phyloP scores from a whole-genome alignment of 371 early-diverging fungal species.

The Blastocladiella emersonii region DNA sequence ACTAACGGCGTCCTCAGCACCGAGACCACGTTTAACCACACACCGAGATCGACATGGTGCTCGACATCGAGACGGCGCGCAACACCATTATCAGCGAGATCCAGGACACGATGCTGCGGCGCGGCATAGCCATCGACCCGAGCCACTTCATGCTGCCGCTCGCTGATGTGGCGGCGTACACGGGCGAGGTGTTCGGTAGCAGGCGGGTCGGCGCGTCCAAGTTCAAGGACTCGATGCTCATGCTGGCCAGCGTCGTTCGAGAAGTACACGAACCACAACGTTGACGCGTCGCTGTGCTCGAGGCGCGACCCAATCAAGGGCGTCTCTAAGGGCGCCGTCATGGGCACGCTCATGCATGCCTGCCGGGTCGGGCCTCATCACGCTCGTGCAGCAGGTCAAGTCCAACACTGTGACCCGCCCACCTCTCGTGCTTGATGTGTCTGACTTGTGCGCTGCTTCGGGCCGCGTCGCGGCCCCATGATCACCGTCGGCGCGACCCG shows the following conservation, averaged over 20 bases:
- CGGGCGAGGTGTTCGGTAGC: conserved; percentile 91
- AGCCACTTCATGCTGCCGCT: conserved; percentile 94
- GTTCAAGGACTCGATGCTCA: too few relatives aligned
- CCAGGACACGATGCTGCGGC: conserved; percentile 90
- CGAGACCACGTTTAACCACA: conserved; percentile 86
- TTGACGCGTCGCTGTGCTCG: too few relatives aligned
- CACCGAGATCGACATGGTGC: conserved; percentile 82
- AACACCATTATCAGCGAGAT: conserved; percentile 84
- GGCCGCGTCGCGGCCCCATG: too few relatives aligned
- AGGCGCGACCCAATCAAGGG: too few relatives aligned
- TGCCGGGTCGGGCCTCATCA: too few relatives aligned
- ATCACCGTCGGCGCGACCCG: too few relatives aligned
- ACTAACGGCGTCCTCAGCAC: conserved; percentile 43
- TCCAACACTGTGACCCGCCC: not conserved
- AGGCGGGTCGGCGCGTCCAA: conserved; percentile 89
- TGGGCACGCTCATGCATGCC: too few relatives aligned
- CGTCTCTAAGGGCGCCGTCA: too few relatives aligned
- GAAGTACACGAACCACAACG: too few relatives aligned
- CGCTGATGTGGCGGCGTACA: conserved; percentile 95
- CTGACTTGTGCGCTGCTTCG: not conserved
- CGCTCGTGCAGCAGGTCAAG: too few relatives aligned
- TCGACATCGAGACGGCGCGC: conserved; percentile 98
- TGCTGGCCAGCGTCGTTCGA: too few relatives aligned
- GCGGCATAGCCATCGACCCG: conserved; percentile 98
- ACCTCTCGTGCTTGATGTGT: not conserved